These are phyloP conservation scores for Beauveria sp. DNA, from an alignment of 2,329 filamentous ascomycete species.

Conservation along the genomic window DNA sequence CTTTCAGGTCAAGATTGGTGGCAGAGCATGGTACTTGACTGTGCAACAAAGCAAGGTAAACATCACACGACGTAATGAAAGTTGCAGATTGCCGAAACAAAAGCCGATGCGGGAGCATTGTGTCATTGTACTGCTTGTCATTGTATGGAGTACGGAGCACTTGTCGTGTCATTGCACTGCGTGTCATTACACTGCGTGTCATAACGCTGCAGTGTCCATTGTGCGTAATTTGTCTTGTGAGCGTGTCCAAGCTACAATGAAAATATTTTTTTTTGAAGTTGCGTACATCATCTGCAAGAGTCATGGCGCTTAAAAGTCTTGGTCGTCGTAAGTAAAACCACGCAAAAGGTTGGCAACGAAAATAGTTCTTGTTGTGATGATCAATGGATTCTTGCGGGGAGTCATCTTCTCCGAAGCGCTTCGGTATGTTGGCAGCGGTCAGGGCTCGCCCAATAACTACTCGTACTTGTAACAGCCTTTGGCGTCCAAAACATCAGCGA, in stretches of 20 bases:
- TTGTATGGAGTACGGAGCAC: background rate
- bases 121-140: background rate
- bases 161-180: background rate
- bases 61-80: too few relatives aligned
- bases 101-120: background rate
- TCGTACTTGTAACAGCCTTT: too few relatives aligned
- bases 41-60: too few relatives aligned
- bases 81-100: too few relatives aligned
- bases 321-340: background rate
- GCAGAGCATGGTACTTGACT: too few relatives aligned
- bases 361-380: too few relatives aligned
- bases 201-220: background rate
- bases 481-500: background rate
- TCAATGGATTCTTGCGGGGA: background rate
- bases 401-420: background rate
- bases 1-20: too few relatives aligned
- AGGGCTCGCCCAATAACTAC: background rate
- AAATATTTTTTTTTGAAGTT: too few relatives aligned
- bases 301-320: background rate
- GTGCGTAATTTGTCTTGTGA: background rate
- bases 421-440: background rate
- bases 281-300: background rate
- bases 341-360: background rate
- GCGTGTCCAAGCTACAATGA: background rate
- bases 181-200: too few relatives aligned